A percentile compares a stretch with the other conserved stretches of the same genome.
Evolutionary conservation across 1,284 basidiomycete genomes (phyloP).

Genomic region (Sporisorium scitamineum): DNA sequence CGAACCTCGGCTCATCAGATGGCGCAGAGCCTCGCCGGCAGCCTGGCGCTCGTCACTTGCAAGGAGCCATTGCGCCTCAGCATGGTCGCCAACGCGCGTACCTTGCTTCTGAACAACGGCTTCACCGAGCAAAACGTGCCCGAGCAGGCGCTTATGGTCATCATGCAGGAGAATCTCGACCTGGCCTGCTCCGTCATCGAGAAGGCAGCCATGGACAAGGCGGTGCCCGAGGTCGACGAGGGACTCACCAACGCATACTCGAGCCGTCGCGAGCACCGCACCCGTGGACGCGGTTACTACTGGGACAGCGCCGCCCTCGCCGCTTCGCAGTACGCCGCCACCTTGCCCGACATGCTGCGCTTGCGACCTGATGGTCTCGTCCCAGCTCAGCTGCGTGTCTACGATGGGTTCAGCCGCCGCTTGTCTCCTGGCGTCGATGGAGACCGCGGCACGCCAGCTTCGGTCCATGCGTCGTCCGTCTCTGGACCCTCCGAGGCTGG

Average conservation of each 20-base stretch:
- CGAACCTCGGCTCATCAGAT: conserved; percentile 93
- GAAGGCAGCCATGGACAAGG: conserved; percentile 97
- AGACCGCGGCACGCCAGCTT: conserved; percentile 46
- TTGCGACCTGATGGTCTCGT: conserved; percentile 86
- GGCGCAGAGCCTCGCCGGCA: conserved; percentile 96
- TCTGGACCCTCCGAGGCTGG: conserved; percentile 43
- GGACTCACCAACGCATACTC: conserved; percentile 82
- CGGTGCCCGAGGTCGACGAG: conserved; percentile 93
- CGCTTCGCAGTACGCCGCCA: conserved; percentile 78
- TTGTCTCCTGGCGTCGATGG: conserved; percentile 44
- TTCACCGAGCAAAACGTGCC: conserved; percentile 71
- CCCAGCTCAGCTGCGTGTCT: conserved; percentile 85
- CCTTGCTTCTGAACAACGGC: conserved; percentile 75
- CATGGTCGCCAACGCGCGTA: conserved; percentile 88
- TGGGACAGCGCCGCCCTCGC: conserved; percentile 63
- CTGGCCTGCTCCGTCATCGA: conserved; percentile 94
- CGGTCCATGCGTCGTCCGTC: conserved; percentile 46
- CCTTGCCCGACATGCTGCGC: conserved; percentile 88
- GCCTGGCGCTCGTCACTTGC: conserved; percentile 95
- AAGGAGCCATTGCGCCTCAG: conserved; percentile 96
- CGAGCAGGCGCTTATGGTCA: conserved; percentile 76
- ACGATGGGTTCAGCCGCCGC: conserved; percentile 83
- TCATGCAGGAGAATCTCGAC: conserved; percentile 94
- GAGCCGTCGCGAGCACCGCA: conserved; percentile 85
- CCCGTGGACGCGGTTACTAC: conserved; percentile 73